Percentiles rank a stretch among this genome's conserved stretches.
Evolutionary conservation across 768 basidiomycete genomes (phyloP).

Genomic region (Lactarius akahatsu): DNA sequence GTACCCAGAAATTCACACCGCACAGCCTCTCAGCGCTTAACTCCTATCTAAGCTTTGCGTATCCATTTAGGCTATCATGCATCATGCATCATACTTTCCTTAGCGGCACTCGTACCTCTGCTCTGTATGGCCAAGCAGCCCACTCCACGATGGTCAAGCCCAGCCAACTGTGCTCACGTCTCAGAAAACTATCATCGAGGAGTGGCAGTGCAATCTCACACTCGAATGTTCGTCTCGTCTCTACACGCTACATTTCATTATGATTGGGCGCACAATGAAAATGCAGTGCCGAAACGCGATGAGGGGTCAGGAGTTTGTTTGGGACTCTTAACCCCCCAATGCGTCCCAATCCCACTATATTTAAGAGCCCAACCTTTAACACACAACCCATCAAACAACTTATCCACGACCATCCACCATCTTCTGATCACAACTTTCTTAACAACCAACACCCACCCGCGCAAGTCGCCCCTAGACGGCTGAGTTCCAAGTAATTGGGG

Average conservation of each 20-base stretch:
- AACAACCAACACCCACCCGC: not conserved
- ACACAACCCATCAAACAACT: not conserved
- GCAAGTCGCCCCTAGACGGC: not conserved
- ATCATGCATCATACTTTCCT: not conserved
- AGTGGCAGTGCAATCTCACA: not conserved
- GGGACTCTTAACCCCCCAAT: not conserved
- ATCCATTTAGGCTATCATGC: not conserved
- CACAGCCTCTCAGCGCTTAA: not conserved
- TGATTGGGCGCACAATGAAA: not conserved
- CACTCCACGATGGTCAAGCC: not conserved
- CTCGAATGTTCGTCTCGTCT: not conserved
- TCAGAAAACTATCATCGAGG: not conserved
- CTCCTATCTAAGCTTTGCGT: not conserved
- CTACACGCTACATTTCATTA: not conserved
- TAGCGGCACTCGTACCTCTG: not conserved
- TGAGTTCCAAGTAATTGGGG: not conserved
- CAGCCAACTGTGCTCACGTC: not conserved
- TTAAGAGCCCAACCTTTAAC: not conserved
- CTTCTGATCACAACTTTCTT: not conserved
- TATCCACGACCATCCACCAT: not conserved
- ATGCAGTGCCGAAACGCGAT: not conserved
- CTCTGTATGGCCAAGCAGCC: not conserved
- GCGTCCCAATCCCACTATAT: not conserved
- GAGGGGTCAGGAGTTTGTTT: not conserved
- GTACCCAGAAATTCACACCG: not conserved